phyloP scores from a whole-genome alignment of 768 basidiomycete genomes.

The Naganishia vaughanmartiniae region DNA sequence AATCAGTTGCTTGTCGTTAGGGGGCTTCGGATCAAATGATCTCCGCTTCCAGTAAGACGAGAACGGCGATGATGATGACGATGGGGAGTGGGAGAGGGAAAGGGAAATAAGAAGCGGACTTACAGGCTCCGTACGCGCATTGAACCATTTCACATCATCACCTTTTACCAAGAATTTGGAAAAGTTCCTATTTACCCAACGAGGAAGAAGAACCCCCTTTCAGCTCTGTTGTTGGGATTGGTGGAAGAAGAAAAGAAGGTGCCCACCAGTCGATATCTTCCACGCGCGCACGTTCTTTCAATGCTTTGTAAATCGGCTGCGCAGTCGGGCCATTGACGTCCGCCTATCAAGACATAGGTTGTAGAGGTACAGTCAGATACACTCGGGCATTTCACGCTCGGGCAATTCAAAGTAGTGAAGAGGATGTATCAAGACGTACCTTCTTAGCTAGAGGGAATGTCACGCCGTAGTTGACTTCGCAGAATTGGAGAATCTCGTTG shows the following conservation, averaged over 20 bases:
- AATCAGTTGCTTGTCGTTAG: no score
- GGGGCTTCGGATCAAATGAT: no score
- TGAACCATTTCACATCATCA: constrained; percentile 50
- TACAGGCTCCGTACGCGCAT: constrained; percentile 46
- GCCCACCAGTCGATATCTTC: constrained; percentile 46
- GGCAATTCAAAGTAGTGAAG: not conserved
- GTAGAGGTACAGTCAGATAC: not conserved
- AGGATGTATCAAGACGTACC: constrained; percentile 17
- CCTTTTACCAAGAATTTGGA: constrained; percentile 49
- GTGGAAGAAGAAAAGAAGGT: not conserved
- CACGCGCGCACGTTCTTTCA: constrained; percentile 48
- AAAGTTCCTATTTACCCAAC: constrained; percentile 36
- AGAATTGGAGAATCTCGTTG: constrained; percentile 50
- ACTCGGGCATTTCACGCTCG: not conserved
- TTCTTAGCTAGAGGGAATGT: constrained; percentile 52
- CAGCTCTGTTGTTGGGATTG: not conserved
- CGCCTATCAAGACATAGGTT: constrained; percentile 18
- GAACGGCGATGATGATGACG: no score
- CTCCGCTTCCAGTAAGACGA: no score
- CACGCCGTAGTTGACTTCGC: constrained; percentile 51
- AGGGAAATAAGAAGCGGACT: constrained; percentile 27
- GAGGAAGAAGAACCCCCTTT: not conserved
- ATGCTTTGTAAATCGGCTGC: constrained; percentile 50
- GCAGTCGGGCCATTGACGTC: constrained; percentile 52
- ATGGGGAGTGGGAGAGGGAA: no score